Evolutionary conservation across 2,329 filamentous ascomycete genomes (phyloP).

Genomic region (Hirsutella thompsonii): DNA sequence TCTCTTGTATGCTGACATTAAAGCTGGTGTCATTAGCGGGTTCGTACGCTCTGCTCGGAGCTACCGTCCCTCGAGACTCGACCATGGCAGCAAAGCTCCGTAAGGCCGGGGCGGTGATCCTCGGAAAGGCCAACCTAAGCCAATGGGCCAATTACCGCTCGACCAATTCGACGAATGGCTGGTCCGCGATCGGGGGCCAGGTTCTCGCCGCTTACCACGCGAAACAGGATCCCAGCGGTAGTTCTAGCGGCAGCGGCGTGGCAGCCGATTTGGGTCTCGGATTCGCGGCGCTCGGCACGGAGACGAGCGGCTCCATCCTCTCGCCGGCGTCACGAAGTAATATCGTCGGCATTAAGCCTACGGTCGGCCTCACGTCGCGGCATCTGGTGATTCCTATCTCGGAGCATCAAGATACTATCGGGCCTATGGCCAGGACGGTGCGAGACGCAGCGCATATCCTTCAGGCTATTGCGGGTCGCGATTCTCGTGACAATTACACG

Average conservation of each 20-base stretch:
- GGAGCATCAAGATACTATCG: slow-evolving; percentile 49
- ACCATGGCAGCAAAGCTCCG: slow-evolving; percentile 44
- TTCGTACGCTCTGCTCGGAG: slow-evolving; percentile 43
- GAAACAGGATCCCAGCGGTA: slow-evolving; percentile 47
- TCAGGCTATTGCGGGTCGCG: slow-evolving; percentile 48
- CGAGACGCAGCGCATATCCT: slow-evolving; percentile 48
- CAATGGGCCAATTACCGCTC: slow-evolving; percentile 49
- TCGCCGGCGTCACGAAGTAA: neutral
- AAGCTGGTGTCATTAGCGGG: slow-evolving; percentile 23
- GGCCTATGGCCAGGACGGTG: slow-evolving; percentile 48
- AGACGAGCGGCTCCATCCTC: slow-evolving; percentile 28
- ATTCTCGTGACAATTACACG: slow-evolving; percentile 47
- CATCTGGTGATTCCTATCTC: slow-evolving; percentile 38
- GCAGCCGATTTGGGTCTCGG: slow-evolving; percentile 45
- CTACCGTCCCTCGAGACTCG: slow-evolving; percentile 42
- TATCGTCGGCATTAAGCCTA: neutral
- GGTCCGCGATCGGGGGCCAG: slow-evolving; percentile 52
- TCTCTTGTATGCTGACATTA: neutral
- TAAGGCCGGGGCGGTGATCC: slow-evolving; percentile 44
- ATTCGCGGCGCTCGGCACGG: slow-evolving; percentile 45
- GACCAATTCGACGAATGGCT: slow-evolving; percentile 27
- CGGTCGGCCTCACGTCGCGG: neutral
- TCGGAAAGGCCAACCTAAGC: slow-evolving; percentile 50
- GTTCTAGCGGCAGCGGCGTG: slow-evolving; percentile 49
- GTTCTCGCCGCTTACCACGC: slow-evolving; percentile 46